Evolutionary conservation across 2,329 filamentous ascomycete species (phyloP), one percentile per base, ranked within the genome.

Genomic region (Calycina herbarum): DNA sequence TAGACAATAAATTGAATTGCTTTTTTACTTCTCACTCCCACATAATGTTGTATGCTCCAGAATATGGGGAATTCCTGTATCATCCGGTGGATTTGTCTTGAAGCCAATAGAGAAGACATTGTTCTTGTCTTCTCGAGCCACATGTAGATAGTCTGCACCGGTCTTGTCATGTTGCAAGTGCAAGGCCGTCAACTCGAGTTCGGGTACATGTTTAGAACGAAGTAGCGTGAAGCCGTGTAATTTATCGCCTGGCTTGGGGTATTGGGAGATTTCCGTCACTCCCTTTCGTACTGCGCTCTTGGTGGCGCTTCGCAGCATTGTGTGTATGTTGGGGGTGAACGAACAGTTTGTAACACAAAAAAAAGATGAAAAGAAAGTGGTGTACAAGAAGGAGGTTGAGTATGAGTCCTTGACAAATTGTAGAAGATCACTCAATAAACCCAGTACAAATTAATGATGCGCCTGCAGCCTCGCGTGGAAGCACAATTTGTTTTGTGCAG

Each of bases 41-140:
- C 95, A 99, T 56, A 99, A 82, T 1, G 95, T 98, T 24, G 95
- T 97, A 80, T 99, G 95, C 81, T 99, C 95, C 64, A 99, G 84
- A 72, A 99, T 98, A 79, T 99, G 95, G 20, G 95, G 95, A 56
- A 99, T 89, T 61, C 95, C 95, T 0, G 95, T 98, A 75, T 95
- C 93, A 79, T 99, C 93, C 8, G 94, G 94, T 20, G 95, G 95
- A 77, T 98, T 98, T 29, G 95, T 99, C 86, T 97, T 97, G 87
- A 99, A 99, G 62, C 94, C 95, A 75, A 99, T 96, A 45, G 94
- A 96, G 80, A 99, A 99, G 76, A 98, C 95, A 91, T 99, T 99
- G 82, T 99, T 99, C 82, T 90, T 91, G 76, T 99, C 95, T 65
- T 98, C 93, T 72, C 94, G 86, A 17, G 94, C 94, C 73, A 99